phyloP scores from a whole-genome alignment of 192 early-diverging fungal species.

The Obelidium mucronatum region DNA sequence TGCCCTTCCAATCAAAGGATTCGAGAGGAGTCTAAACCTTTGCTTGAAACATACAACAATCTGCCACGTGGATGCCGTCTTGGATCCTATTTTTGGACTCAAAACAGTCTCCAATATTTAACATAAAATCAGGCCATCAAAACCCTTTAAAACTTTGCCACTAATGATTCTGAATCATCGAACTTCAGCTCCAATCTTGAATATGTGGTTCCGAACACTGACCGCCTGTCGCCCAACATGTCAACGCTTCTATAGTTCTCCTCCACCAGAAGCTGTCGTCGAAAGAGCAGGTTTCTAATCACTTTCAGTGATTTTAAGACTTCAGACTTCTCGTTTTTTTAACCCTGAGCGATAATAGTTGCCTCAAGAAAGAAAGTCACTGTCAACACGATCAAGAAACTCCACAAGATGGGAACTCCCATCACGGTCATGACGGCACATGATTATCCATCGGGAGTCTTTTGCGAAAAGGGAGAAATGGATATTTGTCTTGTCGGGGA shows the following conservation, averaged over 20 bases:
- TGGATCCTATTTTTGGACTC: too few relatives aligned
- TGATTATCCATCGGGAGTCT: constrained; percentile 91
- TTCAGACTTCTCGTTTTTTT: background rate
- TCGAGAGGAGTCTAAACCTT: too few relatives aligned
- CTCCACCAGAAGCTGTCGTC: background rate
- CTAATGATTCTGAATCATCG: too few relatives aligned
- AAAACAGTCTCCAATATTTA: too few relatives aligned
- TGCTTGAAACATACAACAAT: too few relatives aligned
- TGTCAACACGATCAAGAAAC: constrained; percentile 75
- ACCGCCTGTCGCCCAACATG: too few relatives aligned
- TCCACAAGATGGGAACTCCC: constrained; percentile 75
- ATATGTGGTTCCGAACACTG: too few relatives aligned
- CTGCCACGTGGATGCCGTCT: too few relatives aligned
- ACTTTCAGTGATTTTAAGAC: background rate
- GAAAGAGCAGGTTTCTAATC: background rate
- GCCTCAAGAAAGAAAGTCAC: constrained; percentile 91
- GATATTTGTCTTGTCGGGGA: constrained; percentile 95
- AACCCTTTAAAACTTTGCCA: too few relatives aligned
- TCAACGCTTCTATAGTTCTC: background rate
- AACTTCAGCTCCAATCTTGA: too few relatives aligned
- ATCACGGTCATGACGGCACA: constrained; percentile 96
- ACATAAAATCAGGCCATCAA: too few relatives aligned
- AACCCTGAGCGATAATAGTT: background rate
- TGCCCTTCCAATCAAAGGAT: too few relatives aligned
- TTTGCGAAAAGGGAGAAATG: constrained; percentile 82